Base-by-base conservation (phyloP, 1,284 basidiomycete species). In the Moesziomyces sp. region DNA sequence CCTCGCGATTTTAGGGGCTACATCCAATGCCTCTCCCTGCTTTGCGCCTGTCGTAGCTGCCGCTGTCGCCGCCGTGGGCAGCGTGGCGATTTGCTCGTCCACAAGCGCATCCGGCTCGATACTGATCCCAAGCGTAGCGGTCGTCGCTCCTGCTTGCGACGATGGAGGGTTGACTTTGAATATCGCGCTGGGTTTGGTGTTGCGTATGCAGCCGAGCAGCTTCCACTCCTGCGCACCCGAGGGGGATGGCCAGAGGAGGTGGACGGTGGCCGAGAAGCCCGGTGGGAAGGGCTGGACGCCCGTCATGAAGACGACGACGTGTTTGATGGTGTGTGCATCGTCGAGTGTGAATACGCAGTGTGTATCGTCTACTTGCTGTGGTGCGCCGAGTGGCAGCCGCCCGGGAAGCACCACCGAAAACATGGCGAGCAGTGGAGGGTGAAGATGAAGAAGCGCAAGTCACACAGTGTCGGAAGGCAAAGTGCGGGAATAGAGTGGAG, bases 151-250 rank as follows among this genome's bases (percentile, higher is more conserved):
- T 33, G 28, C 42, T 3, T 23, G 33, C 21, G 30, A 43, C 21
- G 40, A 9, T 0, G 59, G 53, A 5, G 19, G 23, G 9, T 46
- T 30, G 9, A 73, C 49, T 43, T 67, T 72, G 64, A 80, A 84
- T n/a, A 84, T 82, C 42, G 82, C 78, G 23, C 78, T 81, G 0
- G 82, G 82, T 53, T 83, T 84, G 11, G 67, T 65, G 49, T 84
- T 84, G 23, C 58, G 59, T 19, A 84, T 43, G 24, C 77, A 77
- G 1, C 80, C 82, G 0, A 83, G 61, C 10, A 83, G 67, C 42
- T 69, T 74, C 82, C 82, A 84, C 10, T 62, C 53, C 24, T 50
- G 44, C 19, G 50, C 52, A 3, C 42, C 8, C 24, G 24, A 26
- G 13, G 52, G 8, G 3, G 54, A 52, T 0, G 78, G 75, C 79